Evolutionary conservation across 129 eudicot species (phyloP).

Genomic region (Lonicera japonica): DNA sequence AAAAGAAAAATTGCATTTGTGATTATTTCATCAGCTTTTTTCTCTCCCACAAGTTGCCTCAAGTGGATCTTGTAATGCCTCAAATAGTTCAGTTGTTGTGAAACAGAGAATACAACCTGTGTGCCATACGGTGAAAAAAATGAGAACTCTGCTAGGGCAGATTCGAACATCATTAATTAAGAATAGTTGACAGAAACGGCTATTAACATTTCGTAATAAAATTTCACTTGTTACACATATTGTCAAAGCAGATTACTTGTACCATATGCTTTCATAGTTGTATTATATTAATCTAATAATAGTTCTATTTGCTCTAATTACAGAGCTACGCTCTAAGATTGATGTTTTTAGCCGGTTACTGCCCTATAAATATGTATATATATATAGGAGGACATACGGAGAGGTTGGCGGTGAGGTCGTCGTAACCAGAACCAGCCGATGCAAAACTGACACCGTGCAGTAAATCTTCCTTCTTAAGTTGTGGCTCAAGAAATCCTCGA

Average conservation of each 20-base stretch:
- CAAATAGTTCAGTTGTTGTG: constrained; percentile 57
- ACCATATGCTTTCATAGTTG: too few species aligned
- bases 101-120: constrained; percentile 46
- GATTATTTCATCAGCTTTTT: constrained; percentile 20
- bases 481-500: constrained; percentile 41
- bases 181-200: too few species aligned
- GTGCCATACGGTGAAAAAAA: background rate
- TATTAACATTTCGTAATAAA: too few species aligned
- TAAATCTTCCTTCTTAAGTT: constrained; percentile 31
- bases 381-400: constrained; percentile 24
- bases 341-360: background rate
- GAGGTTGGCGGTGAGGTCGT: constrained; percentile 50
- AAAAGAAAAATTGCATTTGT: constrained; percentile 35
- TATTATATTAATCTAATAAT: too few species aligned
- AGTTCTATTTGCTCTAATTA: too few species aligned
- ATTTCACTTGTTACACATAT: too few species aligned
- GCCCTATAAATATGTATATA: background rate
- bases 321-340: too few species aligned
- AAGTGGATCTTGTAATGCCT: constrained; percentile 47
- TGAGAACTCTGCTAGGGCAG: too few species aligned
- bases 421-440: constrained; percentile 66
- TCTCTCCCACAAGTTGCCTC: constrained; percentile 31
- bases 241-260: too few species aligned
- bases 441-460: constrained; percentile 72
- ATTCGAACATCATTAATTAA: too few species aligned